A percentile compares a stretch with the other conserved stretches of the same genome.
These are phyloP conservation scores for Dipodascus albidus DNA, from an alignment of 805 yeast species.

Conservation along the genomic window DNA sequence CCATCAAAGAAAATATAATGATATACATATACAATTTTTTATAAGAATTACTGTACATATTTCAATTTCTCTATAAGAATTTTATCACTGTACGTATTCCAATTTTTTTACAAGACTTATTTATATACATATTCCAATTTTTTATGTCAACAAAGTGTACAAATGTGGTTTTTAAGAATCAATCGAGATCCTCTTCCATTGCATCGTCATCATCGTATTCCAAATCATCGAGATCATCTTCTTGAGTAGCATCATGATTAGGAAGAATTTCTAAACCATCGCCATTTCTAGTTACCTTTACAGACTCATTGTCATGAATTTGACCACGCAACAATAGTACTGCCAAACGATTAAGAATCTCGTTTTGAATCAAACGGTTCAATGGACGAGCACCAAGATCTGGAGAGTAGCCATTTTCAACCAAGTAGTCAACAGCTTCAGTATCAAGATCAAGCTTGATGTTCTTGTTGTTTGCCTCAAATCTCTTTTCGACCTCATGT, in stretches of 20 bases:
- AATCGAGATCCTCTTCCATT: slow-evolving; percentile 23
- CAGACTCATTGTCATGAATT: slow-evolving; percentile 77
- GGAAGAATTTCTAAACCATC: slow-evolving; percentile 73
- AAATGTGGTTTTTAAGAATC: no score
- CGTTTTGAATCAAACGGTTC: slow-evolving; percentile 74
- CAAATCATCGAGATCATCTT: slow-evolving; percentile 28
- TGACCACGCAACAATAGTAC: slow-evolving; percentile 81
- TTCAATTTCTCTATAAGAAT: no score
- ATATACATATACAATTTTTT: no score
- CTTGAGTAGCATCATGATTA: slow-evolving; percentile 63
- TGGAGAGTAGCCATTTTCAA: slow-evolving; percentile 78
- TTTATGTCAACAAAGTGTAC: no score
- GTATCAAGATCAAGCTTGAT: slow-evolving; percentile 62
- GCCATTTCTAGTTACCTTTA: slow-evolving; percentile 42
- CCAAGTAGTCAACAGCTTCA: slow-evolving; percentile 70
- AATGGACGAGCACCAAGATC: slow-evolving; percentile 97
- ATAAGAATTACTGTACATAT: no score
- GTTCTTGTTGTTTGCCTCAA: slow-evolving; percentile 72
- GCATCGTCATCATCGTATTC: slow-evolving; percentile 20
- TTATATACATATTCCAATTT: no score
- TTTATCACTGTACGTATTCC: no score
- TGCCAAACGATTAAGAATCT: slow-evolving; percentile 80
- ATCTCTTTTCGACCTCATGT: slow-evolving; percentile 74
- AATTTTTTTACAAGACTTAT: neutral
- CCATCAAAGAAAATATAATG: no score